These are phyloP conservation scores for Colletotrichum endophyticum DNA, from an alignment of 2,329 filamentous ascomycete genomes.

Conservation along the genomic window DNA sequence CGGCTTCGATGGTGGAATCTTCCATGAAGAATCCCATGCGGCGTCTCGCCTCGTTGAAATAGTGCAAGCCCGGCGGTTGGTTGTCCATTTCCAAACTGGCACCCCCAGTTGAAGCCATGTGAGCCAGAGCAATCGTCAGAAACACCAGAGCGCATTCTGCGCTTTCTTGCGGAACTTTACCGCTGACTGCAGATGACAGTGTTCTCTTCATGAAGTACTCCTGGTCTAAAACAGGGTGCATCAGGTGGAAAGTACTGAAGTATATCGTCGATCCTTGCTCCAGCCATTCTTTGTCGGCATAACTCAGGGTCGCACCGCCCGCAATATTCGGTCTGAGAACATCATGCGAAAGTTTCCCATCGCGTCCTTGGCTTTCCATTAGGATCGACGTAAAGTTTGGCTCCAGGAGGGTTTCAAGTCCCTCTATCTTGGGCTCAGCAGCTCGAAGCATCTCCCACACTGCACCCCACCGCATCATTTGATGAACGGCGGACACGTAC, in stretches of 20 bases:
- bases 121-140: constrained; percentile 63
- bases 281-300: constrained; percentile 44
- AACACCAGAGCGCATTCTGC: constrained; percentile 56
- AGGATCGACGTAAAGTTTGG: constrained; percentile 1
- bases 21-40: constrained; percentile 63
- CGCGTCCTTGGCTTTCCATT: constrained; percentile 5
- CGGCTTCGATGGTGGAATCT: constrained; percentile 61
- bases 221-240: constrained; percentile 64
- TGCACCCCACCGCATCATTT: constrained; percentile 19
- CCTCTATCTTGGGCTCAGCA: neutral
- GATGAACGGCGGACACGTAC: constrained; percentile 12
- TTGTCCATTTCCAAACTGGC: constrained; percentile 48
- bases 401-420: neutral
- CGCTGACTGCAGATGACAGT: constrained; percentile 47
- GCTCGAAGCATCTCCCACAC: constrained; percentile 17
- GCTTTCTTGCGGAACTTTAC: constrained; percentile 53
- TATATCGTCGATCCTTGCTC: constrained; percentile 55
- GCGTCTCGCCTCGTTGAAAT: constrained; percentile 67
- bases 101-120: constrained; percentile 50
- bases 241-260: constrained; percentile 64
- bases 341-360: neutral
- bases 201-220: constrained; percentile 55
- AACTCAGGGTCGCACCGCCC: neutral
- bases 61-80: constrained; percentile 58
- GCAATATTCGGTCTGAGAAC: neutral